Base-by-base conservation (phyloP, 306 rosid genomes). In the Ormosia semicastrata region DNA sequence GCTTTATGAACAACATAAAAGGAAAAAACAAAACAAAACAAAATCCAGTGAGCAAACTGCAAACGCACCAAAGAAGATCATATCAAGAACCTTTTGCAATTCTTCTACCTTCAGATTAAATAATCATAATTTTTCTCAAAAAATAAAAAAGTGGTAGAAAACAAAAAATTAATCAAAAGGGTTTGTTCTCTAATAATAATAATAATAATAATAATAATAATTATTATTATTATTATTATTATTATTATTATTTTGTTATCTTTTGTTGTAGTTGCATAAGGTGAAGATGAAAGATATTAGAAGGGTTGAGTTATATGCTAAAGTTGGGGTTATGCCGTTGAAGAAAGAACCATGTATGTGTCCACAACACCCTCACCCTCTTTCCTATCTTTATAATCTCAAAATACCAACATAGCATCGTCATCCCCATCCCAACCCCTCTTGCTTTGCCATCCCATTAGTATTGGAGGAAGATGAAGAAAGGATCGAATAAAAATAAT, bases 21-120 rank as follows among this genome's bases (percentile, higher is more conserved):
- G 41, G 6, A 37, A 37, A 37, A 37, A 37, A 6, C 32, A 24
- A 17, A 73, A 37, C 1, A 33, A 10, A 8, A 32, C n/a, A 2
- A 5, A 52, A 67, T 5, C 64, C 52, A 32, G 54, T 39, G 34
- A 79, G 53, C 12, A 77, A 70, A 84, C 91, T 83, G 46, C 12
- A 77, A 70, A 84, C 91, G 85, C 91, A 89, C 92, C 95, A 80
- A 80, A 33, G 57, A 78, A 78, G 78, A 84, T 57, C 92, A 91
- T 87, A 52, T 40, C 83, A 84, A 30, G 53, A 78, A 39, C 82
- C 83, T 44, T 70, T 59, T 57, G 39, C 41, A 81, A 64, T 64
- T 74, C 54, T 46, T 37, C 41, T 37, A 70, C 54, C 66, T 36
- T 46, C 76, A 50, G 82, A 86, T 85, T 79, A 77, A 67, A 71